Conservation (phyloP, 306 rosid species). For the Vigna trinervia region DNA sequence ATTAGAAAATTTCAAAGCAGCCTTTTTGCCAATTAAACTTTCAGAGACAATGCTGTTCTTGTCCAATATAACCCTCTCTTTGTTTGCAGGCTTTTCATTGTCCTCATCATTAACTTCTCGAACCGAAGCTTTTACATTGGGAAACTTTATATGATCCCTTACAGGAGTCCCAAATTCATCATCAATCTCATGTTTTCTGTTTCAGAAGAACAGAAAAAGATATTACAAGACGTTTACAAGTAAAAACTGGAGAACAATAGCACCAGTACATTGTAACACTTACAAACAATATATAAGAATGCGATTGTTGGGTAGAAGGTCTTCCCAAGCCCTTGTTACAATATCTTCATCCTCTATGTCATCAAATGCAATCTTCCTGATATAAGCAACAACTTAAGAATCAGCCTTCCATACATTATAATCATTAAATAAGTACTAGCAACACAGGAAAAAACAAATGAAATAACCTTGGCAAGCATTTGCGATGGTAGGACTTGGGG, state of each 20-base stretch:
- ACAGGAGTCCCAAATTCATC: constrained; percentile 70
- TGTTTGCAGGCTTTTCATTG: constrained; percentile 48
- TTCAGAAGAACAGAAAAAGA: constrained; percentile 41
- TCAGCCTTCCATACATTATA: constrained; percentile 39
- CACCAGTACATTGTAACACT: constrained; percentile 45
- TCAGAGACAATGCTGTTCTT: constrained; percentile 46
- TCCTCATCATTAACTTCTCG: constrained; percentile 45
- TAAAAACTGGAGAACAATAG: constrained; percentile 41
- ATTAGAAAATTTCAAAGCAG: constrained; percentile 43
- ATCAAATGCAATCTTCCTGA: constrained; percentile 69
- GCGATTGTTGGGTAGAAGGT: constrained; percentile 72
- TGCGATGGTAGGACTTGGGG: constrained; percentile 86
- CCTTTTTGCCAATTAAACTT: constrained; percentile 44
- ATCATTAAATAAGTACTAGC: constrained; percentile 13
- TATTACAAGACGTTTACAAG: constrained; percentile 25
- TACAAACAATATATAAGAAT: constrained; percentile 91
- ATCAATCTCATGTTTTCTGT: constrained; percentile 82
- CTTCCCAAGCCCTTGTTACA: constrained; percentile 79
- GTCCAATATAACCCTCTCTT: constrained; percentile 52
- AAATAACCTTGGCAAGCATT: constrained; percentile 87
- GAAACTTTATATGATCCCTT: constrained; percentile 81
- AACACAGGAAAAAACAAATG: constrained; percentile 19
- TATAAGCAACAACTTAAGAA: constrained; percentile 52
- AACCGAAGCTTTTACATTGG: constrained; percentile 49
- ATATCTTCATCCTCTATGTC: constrained; percentile 54